Conservation (phyloP, 2,329 filamentous ascomycete species). For the Claviceps purpurea region DNA sequence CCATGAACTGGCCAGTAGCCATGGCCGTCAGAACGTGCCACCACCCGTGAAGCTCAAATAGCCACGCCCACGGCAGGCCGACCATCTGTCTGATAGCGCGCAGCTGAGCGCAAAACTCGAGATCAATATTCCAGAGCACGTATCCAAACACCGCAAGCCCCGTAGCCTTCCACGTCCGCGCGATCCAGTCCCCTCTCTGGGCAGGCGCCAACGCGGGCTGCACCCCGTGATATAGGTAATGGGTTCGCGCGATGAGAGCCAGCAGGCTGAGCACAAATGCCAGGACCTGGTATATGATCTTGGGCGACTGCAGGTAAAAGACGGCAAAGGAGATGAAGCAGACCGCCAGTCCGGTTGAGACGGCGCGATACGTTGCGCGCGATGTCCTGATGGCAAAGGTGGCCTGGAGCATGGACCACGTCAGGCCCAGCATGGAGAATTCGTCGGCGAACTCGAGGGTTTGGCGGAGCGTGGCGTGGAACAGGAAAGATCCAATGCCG, state of each 20-base stretch:
- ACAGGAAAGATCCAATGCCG: conserved; percentile 28
- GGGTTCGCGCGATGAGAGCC: conserved; percentile 19
- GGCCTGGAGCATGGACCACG: conserved; percentile 37
- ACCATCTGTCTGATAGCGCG: conserved; percentile 28
- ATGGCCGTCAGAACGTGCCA: conserved; percentile 49
- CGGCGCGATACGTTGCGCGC: conserved; percentile 15
- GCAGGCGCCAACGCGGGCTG: conserved; percentile 15
- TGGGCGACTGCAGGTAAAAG: conserved; percentile 28
- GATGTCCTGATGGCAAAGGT: conserved; percentile 31
- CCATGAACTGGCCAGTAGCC: conserved; percentile 31
- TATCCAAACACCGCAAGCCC: conserved; percentile 30
- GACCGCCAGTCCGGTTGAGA: conserved; percentile 25
- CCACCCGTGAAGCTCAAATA: conserved; percentile 49
- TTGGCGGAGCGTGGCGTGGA: conserved; percentile 31
- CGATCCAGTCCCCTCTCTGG: conserved; percentile 14
- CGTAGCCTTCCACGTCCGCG: conserved; percentile 16
- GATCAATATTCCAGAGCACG: conserved; percentile 43
- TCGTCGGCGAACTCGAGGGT: conserved; percentile 37
- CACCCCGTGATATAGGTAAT: conserved; percentile 21
- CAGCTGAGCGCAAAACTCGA: conserved; percentile 35
- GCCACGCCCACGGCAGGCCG: conserved; percentile 40
- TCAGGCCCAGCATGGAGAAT: conserved; percentile 43
- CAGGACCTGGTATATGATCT: conserved; percentile 29
- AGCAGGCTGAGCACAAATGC: conserved; percentile 23
- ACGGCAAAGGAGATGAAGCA: conserved; percentile 27